These are phyloP conservation scores for Colletotrichum magnum DNA, from an alignment of 2,329 filamentous ascomycete genomes.

Conservation along the genomic window DNA sequence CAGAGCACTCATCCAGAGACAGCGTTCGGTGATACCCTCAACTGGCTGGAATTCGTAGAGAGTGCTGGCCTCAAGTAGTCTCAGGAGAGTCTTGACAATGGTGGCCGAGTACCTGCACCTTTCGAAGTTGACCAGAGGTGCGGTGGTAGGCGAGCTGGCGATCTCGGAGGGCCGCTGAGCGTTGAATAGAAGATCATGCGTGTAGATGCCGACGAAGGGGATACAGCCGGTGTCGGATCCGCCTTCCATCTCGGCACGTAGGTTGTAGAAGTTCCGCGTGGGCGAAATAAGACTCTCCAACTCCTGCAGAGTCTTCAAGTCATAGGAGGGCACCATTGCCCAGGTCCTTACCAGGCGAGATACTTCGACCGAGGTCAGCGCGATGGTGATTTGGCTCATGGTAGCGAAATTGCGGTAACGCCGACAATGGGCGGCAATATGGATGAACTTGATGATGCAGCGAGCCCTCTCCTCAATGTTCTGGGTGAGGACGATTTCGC, in stretches of 20 bases:
- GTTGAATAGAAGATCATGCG: slow-evolving; percentile 86
- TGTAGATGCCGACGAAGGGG: slow-evolving; percentile 87
- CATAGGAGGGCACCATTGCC: slow-evolving; percentile 75
- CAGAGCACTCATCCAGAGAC: slow-evolving; percentile 87
- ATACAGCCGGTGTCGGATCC: slow-evolving; percentile 80
- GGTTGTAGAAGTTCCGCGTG: slow-evolving; percentile 81
- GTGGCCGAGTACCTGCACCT: slow-evolving; percentile 81
- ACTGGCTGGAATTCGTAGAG: slow-evolving; percentile 82
- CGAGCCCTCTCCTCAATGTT: slow-evolving; percentile 79
- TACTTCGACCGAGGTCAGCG: slow-evolving; percentile 81
- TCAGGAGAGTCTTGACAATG: slow-evolving; percentile 83
- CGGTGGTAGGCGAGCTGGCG: slow-evolving; percentile 74
- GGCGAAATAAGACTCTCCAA: slow-evolving; percentile 83
- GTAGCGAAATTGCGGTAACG: slow-evolving; percentile 87
- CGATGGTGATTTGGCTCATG: slow-evolving; percentile 84
- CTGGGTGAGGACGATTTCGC: slow-evolving; percentile 82
- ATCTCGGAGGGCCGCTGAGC: slow-evolving; percentile 84
- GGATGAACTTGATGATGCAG: slow-evolving; percentile 85
- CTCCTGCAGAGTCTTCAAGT: slow-evolving; percentile 76
- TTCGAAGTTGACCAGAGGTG: slow-evolving; percentile 86
- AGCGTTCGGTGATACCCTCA: slow-evolving; percentile 83
- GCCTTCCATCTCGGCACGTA: slow-evolving; percentile 85
- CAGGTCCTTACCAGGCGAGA: slow-evolving; percentile 78
- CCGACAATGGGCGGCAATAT: slow-evolving; percentile 83
- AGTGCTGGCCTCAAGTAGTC: slow-evolving; percentile 84